Conservation (phyloP, 805 yeast species). For the Kuraishia molischiana region DNA sequence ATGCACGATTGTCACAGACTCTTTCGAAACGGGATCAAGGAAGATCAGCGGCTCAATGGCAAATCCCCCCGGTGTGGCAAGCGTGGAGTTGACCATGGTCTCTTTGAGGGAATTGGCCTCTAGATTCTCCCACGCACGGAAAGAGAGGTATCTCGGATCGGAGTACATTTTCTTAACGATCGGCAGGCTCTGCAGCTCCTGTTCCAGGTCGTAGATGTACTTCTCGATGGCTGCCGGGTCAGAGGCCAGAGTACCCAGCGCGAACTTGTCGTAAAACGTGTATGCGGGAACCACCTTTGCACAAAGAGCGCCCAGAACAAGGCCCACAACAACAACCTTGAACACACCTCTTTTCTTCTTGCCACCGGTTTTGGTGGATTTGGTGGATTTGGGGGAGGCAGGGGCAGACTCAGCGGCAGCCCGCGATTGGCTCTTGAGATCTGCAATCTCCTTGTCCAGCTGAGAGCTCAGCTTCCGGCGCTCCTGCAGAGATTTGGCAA, state of each 20-base stretch:
- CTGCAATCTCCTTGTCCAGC: conserved; percentile 54
- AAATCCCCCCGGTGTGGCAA: conserved; percentile 71
- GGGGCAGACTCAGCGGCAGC: not conserved
- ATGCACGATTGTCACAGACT: conserved; percentile 61
- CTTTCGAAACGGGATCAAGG: conserved; percentile 42
- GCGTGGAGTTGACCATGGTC: conserved; percentile 36
- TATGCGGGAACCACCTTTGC: conserved; percentile 18
- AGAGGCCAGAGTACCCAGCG: not conserved
- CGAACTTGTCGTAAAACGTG: conserved; percentile 12
- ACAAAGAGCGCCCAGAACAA: conserved; percentile 15
- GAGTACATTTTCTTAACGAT: conserved; percentile 36
- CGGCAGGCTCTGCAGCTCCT: conserved; percentile 36
- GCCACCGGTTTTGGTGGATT: not conserved
- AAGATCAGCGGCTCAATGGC: conserved; percentile 66
- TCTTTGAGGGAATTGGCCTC: conserved; percentile 28
- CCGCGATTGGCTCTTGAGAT: not conserved
- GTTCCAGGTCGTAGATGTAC: conserved; percentile 28
- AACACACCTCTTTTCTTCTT: not conserved
- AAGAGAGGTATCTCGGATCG: conserved; percentile 25
- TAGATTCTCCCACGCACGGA: conserved; percentile 35
- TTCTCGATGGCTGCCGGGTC: conserved; percentile 11
- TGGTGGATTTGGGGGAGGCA: not conserved
- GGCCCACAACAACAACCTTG: conserved; percentile 6
- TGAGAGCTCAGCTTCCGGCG: conserved; percentile 64
- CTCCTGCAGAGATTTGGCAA: conserved; percentile 40